A percentile compares a stretch with the other conserved stretches of the same genome.
These are phyloP conservation scores for Moelleriella libera DNA, from an alignment of 2,329 filamentous ascomycete species.

Conservation along the genomic window DNA sequence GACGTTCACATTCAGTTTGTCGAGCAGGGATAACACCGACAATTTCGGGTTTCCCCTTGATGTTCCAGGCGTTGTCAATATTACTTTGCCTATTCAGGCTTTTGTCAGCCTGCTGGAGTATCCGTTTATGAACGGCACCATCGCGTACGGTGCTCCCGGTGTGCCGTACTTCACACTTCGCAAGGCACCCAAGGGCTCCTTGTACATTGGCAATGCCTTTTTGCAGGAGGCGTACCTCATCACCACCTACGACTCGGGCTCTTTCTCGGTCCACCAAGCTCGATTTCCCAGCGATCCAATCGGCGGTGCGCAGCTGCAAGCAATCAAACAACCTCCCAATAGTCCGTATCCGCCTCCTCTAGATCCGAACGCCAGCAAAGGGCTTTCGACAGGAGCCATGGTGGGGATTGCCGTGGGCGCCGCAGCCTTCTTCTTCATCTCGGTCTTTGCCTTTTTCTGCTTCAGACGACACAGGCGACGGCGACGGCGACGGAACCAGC, in stretches of 20 bases:
- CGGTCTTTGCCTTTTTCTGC: slow-evolving; percentile 16
- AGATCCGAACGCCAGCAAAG: slow-evolving; percentile 4
- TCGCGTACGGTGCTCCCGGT: slow-evolving; percentile 27
- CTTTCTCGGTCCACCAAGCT: slow-evolving; percentile 42
- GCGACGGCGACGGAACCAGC: slow-evolving; percentile 14
- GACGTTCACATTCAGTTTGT: slow-evolving; percentile 43
- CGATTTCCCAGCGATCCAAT: slow-evolving; percentile 29
- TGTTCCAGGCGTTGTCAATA: slow-evolving; percentile 38
- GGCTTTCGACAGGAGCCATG: slow-evolving; percentile 25
- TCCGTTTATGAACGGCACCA: slow-evolving; percentile 28
- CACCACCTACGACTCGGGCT: slow-evolving; percentile 37
- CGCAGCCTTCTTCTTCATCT: slow-evolving; percentile 16
- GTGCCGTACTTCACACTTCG: slow-evolving; percentile 54
- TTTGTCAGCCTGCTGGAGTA: slow-evolving; percentile 36
- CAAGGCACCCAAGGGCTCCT: slow-evolving; percentile 33
- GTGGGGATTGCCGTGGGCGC: slow-evolving; percentile 32
- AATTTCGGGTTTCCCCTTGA: slow-evolving; percentile 34
- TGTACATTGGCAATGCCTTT: slow-evolving; percentile 53
- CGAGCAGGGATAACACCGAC: slow-evolving; percentile 38
- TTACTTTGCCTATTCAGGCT: slow-evolving; percentile 36
- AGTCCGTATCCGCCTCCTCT: slow-evolving; percentile 31
- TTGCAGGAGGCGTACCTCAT: slow-evolving; percentile 54
- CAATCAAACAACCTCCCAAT: slow-evolving; percentile 26
- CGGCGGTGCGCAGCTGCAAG: slow-evolving; percentile 23
- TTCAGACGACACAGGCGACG: slow-evolving; percentile 20